Evolutionary conservation across 345 rosid species (phyloP).

Genomic region (Garcia nutans): DNA sequence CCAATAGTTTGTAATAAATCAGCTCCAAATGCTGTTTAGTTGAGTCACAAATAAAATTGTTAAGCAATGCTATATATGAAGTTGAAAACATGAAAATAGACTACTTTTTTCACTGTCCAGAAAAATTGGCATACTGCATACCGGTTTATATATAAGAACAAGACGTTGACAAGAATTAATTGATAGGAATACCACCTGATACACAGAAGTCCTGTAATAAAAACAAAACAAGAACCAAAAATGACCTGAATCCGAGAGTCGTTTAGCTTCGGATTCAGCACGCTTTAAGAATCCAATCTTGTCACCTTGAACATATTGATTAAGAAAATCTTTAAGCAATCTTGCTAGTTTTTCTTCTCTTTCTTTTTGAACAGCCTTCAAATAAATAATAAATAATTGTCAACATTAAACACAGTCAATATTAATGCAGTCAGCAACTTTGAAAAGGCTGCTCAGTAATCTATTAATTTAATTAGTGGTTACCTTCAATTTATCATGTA

Average conservation of each 20-base stretch:
- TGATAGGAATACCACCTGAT: too few relatives aligned
- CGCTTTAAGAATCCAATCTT: slow-evolving; percentile 47
- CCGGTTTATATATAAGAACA: too few relatives aligned
- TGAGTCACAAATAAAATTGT: background rate
- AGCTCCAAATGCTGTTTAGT: slow-evolving; percentile 51
- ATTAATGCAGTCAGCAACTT: background rate
- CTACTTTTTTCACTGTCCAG: too few relatives aligned
- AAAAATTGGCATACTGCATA: too few relatives aligned
- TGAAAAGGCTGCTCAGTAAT: background rate
- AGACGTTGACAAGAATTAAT: too few relatives aligned
- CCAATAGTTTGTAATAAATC: slow-evolving; percentile 60
- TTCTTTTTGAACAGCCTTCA: slow-evolving; percentile 63
- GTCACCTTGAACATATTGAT: slow-evolving; percentile 58
- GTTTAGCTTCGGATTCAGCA: slow-evolving; percentile 59
- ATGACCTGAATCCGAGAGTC: slow-evolving; percentile 54
- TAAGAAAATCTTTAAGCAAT: slow-evolving; percentile 47
- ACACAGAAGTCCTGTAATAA: background rate
- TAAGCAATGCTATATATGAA: background rate
- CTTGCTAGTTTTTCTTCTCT: slow-evolving; percentile 73
- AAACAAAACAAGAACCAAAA: too few relatives aligned
- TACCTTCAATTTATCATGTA: slow-evolving; percentile 77
- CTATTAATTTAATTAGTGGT: background rate
- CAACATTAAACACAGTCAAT: background rate
- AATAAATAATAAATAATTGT: background rate
- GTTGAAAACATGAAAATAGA: too few relatives aligned